Evolutionary conservation across 2,329 filamentous ascomycete genomes (phyloP).

Genomic region (Arachnomyces sp.): DNA sequence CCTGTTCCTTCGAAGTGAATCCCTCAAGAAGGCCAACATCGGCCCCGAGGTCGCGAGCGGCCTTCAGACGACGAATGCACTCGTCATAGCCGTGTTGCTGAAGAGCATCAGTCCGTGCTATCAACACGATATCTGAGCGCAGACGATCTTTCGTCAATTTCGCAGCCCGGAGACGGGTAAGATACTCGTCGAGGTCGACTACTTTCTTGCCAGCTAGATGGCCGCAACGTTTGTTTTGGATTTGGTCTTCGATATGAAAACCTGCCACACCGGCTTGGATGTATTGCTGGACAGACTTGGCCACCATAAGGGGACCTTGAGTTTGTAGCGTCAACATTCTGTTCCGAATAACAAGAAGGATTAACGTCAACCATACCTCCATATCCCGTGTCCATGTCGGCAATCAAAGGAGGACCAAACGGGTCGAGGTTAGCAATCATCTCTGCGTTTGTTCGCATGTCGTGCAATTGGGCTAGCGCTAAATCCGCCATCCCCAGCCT

Average conservation of each 20-base stretch:
- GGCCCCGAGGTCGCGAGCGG: conserved; percentile 37
- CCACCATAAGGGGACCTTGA: conserved; percentile 42
- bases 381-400: conserved; percentile 49
- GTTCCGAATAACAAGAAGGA: neutral
- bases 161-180: conserved; percentile 51
- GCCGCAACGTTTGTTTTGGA: conserved; percentile 57
- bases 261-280: conserved; percentile 49
- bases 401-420: conserved; percentile 40
- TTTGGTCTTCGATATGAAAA: conserved; percentile 56
- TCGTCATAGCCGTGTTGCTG: conserved; percentile 51
- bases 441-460: conserved; percentile 46
- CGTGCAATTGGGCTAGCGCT: conserved; percentile 43
- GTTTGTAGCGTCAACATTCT: neutral
- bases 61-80: conserved; percentile 42
- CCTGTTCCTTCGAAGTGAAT: conserved; percentile 44
- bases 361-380: conserved; percentile 28
- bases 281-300: conserved; percentile 47
- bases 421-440: conserved; percentile 42
- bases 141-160: conserved; percentile 40
- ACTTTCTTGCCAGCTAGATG: conserved; percentile 55
- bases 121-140: conserved; percentile 53
- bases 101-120: conserved; percentile 56
- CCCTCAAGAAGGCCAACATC: conserved; percentile 56
- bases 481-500: conserved; percentile 43
- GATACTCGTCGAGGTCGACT: conserved; percentile 44